Evolutionary conservation across 2,329 filamentous ascomycete genomes (phyloP).

Genomic region (Reticulascus tulasneorum): DNA sequence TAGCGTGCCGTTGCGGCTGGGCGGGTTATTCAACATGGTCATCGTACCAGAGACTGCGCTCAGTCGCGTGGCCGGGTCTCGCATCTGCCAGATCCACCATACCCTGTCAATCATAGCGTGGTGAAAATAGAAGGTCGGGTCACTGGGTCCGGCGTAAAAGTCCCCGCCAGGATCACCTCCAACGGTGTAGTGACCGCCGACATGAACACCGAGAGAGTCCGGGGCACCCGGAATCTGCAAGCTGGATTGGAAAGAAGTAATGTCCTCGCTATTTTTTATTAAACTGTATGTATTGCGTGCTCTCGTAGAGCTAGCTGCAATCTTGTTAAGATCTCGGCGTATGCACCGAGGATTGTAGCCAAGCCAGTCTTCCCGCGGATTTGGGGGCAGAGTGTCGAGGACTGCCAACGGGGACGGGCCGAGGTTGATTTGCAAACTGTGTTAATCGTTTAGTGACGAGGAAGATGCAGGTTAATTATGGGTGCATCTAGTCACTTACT

Average conservation of each 20-base stretch:
- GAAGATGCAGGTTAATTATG: too few relatives aligned
- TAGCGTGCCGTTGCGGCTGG: constrained; percentile 15
- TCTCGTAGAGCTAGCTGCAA: constrained; percentile 15
- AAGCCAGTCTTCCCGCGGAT: constrained; percentile 6
- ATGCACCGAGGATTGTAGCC: constrained; percentile 27
- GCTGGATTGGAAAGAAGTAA: constrained; percentile 23
- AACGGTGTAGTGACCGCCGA: constrained; percentile 24
- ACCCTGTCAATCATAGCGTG: constrained; percentile 21
- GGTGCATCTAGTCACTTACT: constrained; percentile 1
- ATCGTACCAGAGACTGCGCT: constrained; percentile 17
- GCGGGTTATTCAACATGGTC: constrained; percentile 17
- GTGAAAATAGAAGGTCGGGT: constrained; percentile 21
- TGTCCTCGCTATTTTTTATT: constrained; percentile 12
- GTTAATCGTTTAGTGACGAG: constrained; percentile 12
- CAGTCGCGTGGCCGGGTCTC: constrained; percentile 12
- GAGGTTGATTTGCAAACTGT: constrained; percentile 21
- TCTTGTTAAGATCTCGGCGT: constrained; percentile 23
- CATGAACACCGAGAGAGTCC: constrained; percentile 20
- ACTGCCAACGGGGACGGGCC: constrained; percentile 24
- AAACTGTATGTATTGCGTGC: constrained; percentile 19
- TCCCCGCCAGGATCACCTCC: constrained; percentile 21
- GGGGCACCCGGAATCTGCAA: constrained; percentile 25
- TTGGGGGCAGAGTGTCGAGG: constrained; percentile 4
- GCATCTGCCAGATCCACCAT: constrained; percentile 24
- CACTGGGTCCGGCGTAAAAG: constrained; percentile 18